Conservation (phyloP, 305 asterid species). For the Rubia peregrina region DNA sequence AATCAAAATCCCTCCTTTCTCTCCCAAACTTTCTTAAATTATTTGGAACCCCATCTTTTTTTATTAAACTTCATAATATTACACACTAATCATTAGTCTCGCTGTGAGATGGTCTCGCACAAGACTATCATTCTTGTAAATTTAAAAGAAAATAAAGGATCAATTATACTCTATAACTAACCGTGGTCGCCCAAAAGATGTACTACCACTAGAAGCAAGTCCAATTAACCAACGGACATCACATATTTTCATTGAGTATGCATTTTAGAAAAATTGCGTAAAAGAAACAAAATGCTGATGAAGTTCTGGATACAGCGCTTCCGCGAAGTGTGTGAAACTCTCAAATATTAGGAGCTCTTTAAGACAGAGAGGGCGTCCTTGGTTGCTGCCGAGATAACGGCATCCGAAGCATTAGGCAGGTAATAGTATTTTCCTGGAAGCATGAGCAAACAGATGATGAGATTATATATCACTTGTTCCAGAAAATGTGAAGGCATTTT, state of each 20-base stretch:
- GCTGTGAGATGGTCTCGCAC: too few species aligned
- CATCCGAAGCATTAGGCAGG: slow-evolving; percentile 97
- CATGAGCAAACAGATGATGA: slow-evolving; percentile 1
- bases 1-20: too few species aligned
- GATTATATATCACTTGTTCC: neutral
- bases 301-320: neutral
- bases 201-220: neutral
- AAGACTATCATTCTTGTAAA: too few species aligned
- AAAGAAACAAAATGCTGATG: neutral
- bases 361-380: slow-evolving; percentile 78
- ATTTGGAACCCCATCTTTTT: too few species aligned
- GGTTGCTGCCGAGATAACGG: slow-evolving; percentile 90
- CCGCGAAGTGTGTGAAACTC: neutral
- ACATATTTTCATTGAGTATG: too few species aligned
- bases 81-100: too few species aligned
- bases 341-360: slow-evolving; percentile 47
- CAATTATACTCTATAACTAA: too few species aligned
- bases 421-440: slow-evolving; percentile 87
- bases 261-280: too few species aligned
- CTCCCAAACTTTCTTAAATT: too few species aligned
- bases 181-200: too few species aligned
- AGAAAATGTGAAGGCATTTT: neutral
- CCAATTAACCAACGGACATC: too few species aligned
- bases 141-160: neutral
- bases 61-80: too few species aligned